These are phyloP conservation scores for Metschnikowia bowlesiae DNA, from an alignment of 805 yeast species.

Conservation along the genomic window DNA sequence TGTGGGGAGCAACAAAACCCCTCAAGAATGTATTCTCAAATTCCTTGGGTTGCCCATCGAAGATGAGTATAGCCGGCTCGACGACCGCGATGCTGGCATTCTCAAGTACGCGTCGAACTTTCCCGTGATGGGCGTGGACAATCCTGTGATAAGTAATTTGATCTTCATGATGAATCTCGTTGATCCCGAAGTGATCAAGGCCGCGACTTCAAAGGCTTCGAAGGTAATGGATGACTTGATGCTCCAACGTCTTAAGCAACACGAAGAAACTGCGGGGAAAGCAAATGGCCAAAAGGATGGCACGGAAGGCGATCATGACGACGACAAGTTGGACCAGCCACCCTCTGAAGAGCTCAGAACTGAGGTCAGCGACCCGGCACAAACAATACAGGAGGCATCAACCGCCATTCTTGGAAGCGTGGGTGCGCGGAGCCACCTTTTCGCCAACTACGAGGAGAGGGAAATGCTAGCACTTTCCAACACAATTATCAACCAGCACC, in stretches of 20 bases:
- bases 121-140: slow-evolving; percentile 81
- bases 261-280: slow-evolving; percentile 2
- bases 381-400: slow-evolving; percentile 55
- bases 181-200: slow-evolving; percentile 79
- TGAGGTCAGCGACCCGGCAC: slow-evolving; percentile 6
- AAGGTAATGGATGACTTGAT: slow-evolving; percentile 36
- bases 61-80: slow-evolving; percentile 57
- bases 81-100: slow-evolving; percentile 53
- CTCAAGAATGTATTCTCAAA: slow-evolving; percentile 76
- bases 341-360: slow-evolving; percentile 5
- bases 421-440: slow-evolving; percentile 75
- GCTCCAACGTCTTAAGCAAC: slow-evolving; percentile 3
- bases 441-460: slow-evolving; percentile 76
- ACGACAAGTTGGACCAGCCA: slow-evolving; percentile 3
- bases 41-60: slow-evolving; percentile 80
- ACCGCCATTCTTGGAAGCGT: slow-evolving; percentile 68
- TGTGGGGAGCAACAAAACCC: slow-evolving; percentile 60
- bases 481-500: slow-evolving; percentile 55
- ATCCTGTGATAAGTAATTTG: slow-evolving; percentile 91
- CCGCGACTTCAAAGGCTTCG: slow-evolving; percentile 68
- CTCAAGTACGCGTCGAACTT: slow-evolving; percentile 77
- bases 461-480: slow-evolving; percentile 61
- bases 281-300: slow-evolving; percentile 2
- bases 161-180: slow-evolving; percentile 82
- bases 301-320: background rate